A percentile compares a stretch with the other conserved stretches of the same genome.
Evolutionary conservation across 2,329 filamentous ascomycete species (phyloP).

Genomic region (Curvularia lunata): DNA sequence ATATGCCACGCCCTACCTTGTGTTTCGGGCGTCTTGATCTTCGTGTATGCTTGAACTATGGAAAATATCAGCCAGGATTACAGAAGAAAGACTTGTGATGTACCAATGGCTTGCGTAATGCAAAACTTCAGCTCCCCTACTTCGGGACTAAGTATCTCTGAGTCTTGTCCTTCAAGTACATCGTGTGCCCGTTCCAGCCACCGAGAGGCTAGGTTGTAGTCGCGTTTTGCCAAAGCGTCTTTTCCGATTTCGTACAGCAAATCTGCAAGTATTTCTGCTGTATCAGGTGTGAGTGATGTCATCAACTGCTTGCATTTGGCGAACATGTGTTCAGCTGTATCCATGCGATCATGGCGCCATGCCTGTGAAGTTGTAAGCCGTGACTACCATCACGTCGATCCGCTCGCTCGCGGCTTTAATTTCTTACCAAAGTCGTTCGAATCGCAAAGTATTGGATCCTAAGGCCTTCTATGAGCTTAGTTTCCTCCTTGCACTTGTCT

Average conservation of each 20-base stretch:
- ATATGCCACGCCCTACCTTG: conserved; percentile 62
- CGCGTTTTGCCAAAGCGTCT: conserved; percentile 59
- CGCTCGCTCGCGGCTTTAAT: not conserved
- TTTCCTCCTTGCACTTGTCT: conserved; percentile 31
- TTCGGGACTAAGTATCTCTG: conserved; percentile 64
- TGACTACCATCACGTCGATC: no score
- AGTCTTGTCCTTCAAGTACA: conserved; percentile 62
- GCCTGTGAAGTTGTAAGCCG: conserved; percentile 57
- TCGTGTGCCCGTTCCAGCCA: conserved; percentile 77
- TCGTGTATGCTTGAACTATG: conserved; percentile 63
- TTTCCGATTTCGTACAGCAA: conserved; percentile 76
- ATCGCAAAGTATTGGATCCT: conserved; percentile 70
- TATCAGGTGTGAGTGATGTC: conserved; percentile 54
- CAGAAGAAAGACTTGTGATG: not conserved
- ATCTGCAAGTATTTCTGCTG: conserved; percentile 69
- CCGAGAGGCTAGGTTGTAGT: conserved; percentile 63
- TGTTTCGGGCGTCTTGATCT: conserved; percentile 53
- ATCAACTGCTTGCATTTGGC: conserved; percentile 58
- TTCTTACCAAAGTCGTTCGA: conserved; percentile 68
- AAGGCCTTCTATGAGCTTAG: conserved; percentile 49
- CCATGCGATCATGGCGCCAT: conserved; percentile 74
- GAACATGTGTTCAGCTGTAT: conserved; percentile 81
- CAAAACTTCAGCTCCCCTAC: conserved; percentile 69
- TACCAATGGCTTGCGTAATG: conserved; percentile 64
- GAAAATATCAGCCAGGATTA: conserved; percentile 13